Conservation (phyloP, 768 basidiomycete species). For the Fomitopsis serialis region DNA sequence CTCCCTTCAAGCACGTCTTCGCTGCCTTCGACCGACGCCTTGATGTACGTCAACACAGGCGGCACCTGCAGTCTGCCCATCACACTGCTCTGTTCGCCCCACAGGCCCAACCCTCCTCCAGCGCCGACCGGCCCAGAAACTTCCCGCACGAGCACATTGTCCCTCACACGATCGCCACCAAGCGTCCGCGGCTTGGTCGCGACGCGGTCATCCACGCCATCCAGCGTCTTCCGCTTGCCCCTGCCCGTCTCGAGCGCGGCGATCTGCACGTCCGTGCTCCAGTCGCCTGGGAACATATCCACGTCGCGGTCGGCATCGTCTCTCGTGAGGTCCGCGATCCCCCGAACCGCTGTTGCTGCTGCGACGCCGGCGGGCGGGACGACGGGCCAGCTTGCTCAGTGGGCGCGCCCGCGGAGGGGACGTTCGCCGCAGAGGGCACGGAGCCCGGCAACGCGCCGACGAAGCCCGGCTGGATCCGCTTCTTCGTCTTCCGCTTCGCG, state of each 20-base stretch:
- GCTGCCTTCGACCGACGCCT: constrained; percentile 54
- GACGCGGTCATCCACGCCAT: constrained; percentile 32
- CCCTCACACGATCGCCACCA: constrained; percentile 60
- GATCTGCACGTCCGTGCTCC: constrained; percentile 50
- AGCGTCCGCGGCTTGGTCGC: constrained; percentile 47
- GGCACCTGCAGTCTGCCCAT: constrained; percentile 47
- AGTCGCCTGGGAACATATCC: constrained; percentile 41
- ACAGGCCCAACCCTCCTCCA: constrained; percentile 5
- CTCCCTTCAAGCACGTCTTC: constrained; percentile 70
- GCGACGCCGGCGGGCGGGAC: constrained; percentile 3
- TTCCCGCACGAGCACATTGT: constrained; percentile 47
- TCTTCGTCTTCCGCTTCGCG: constrained; percentile 65
- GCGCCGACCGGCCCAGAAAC: constrained; percentile 25
- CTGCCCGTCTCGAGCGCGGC: constrained; percentile 31
- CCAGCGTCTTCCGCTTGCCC: constrained; percentile 41
- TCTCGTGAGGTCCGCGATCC: constrained; percentile 7
- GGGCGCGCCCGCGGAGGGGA: neutral
- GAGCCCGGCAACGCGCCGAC: too few species aligned
- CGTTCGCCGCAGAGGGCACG: too few species aligned
- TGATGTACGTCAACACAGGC: constrained; percentile 28
- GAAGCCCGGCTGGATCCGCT: constrained; percentile 50
- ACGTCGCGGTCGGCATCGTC: constrained; percentile 34
- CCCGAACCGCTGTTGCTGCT: constrained; percentile 8
- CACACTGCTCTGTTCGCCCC: constrained; percentile 5
- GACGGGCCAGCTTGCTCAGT: too few species aligned